These are phyloP conservation scores for Diaporthe batatas DNA, from an alignment of 2,329 filamentous ascomycete genomes.

Conservation along the genomic window DNA sequence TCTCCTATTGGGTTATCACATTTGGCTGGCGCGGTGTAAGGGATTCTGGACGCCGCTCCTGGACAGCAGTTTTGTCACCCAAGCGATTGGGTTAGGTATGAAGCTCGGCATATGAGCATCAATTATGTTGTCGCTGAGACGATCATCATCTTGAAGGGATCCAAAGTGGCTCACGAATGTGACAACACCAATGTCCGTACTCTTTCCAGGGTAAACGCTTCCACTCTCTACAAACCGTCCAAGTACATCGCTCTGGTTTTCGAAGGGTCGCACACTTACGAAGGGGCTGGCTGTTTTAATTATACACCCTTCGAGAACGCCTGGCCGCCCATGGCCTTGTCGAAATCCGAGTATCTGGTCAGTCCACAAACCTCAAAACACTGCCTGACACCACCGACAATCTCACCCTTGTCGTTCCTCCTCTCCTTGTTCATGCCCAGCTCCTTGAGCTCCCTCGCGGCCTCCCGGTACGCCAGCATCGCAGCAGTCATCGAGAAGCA, in stretches of 20 bases:
- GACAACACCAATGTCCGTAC: background rate
- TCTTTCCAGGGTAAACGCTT: too few relatives aligned
- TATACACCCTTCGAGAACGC: slow-evolving; percentile 48
- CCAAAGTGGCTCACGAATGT: background rate
- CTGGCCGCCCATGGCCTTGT: slow-evolving; percentile 48
- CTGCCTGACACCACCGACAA: slow-evolving; percentile 48
- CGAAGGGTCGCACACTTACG: background rate
- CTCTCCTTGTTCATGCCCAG: slow-evolving; percentile 50
- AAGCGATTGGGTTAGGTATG: slow-evolving; percentile 14
- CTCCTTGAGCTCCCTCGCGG: slow-evolving; percentile 49
- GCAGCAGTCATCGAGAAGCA: slow-evolving; percentile 50
- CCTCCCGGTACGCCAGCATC: slow-evolving; percentile 50
- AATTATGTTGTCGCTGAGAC: slow-evolving; percentile 17
- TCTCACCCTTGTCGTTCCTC: slow-evolving; percentile 46
- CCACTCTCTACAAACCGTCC: too few relatives aligned
- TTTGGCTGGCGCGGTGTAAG: slow-evolving; percentile 6
- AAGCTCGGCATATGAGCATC: slow-evolving; percentile 13
- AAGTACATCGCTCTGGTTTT: background rate
- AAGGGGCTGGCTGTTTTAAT: background rate
- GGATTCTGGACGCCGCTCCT: slow-evolving; percentile 3
- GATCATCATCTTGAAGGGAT: background rate
- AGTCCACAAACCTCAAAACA: slow-evolving; percentile 51
- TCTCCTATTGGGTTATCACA: slow-evolving; percentile 20
- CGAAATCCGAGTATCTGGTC: slow-evolving; percentile 48
- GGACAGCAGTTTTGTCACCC: slow-evolving; percentile 1